Evolutionary conservation across 2,329 filamentous ascomycete genomes (phyloP).

Genomic region (Shiraia sp.): DNA sequence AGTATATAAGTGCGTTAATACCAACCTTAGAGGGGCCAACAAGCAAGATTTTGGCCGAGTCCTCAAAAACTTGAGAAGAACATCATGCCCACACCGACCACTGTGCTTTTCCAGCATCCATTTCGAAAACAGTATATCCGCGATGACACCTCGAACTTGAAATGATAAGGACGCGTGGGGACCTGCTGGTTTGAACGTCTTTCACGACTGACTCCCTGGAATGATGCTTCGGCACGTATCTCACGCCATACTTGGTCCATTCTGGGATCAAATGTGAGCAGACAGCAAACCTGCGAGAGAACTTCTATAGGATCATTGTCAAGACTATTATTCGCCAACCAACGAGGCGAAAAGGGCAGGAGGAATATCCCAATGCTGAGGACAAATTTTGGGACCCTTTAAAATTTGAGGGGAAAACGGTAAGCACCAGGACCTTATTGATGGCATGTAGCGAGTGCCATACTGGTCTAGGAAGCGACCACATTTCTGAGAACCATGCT

Average conservation of each 20-base stretch:
- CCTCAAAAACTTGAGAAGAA: constrained; percentile 43
- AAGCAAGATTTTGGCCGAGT: no score
- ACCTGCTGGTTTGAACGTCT: constrained; percentile 43
- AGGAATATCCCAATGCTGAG: constrained; percentile 49
- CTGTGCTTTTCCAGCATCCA: constrained; percentile 50
- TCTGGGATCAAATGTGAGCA: constrained; percentile 54
- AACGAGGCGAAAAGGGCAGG: constrained; percentile 61
- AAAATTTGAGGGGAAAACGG: constrained; percentile 56
- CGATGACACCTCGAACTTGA: constrained; percentile 51
- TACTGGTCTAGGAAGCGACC: constrained; percentile 61
- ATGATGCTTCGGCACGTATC: constrained; percentile 58
- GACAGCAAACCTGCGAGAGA: constrained; percentile 54
- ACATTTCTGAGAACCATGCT: constrained; percentile 54
- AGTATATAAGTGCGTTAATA: constrained; percentile 60
- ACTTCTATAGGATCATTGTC: constrained; percentile 54
- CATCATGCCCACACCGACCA: constrained; percentile 46
- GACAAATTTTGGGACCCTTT: constrained; percentile 48
- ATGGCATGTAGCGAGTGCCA: constrained; percentile 50
- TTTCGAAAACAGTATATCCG: constrained; percentile 55
- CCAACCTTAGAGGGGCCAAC: constrained; percentile 32
- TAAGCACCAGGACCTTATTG: constrained; percentile 51
- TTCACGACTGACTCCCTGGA: constrained; percentile 51
- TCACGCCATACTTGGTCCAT: constrained; percentile 58
- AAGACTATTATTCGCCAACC: constrained; percentile 50
- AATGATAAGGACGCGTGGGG: constrained; percentile 33